Percentiles rank a stretch among this genome's conserved stretches.
phyloP scores from a whole-genome alignment of 352 stramenopile genomes.

The Phytophthora hibernalis region DNA sequence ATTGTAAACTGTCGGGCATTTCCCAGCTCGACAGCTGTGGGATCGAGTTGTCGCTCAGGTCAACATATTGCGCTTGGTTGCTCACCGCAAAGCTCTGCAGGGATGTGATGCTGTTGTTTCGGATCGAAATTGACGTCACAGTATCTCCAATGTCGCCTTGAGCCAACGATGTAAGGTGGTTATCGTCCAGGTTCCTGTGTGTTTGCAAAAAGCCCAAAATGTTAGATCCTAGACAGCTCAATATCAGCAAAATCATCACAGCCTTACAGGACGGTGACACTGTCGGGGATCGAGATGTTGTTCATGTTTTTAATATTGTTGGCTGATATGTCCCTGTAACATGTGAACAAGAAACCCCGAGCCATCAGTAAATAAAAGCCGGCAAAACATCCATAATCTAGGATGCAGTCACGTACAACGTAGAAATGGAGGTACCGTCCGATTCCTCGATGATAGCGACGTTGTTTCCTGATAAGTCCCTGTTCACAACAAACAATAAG shows the following conservation, averaged over 20 bases:
- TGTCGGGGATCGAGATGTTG: slow-evolving; percentile 36
- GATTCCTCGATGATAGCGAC: slow-evolving; percentile 25
- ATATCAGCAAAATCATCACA: neutral
- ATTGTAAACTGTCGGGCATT: slow-evolving; percentile 41
- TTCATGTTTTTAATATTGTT: slow-evolving; percentile 31
- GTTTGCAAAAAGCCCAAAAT: slow-evolving; percentile 4
- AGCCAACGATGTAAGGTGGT: slow-evolving; percentile 23
- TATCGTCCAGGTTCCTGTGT: slow-evolving; percentile 35
- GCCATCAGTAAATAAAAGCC: slow-evolving; percentile 3
- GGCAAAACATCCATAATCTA: neutral
- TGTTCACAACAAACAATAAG: slow-evolving; percentile 12
- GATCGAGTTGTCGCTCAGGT: slow-evolving; percentile 46
- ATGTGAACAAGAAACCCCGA: neutral
- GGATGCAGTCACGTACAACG: slow-evolving; percentile 22
- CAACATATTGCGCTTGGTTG: slow-evolving; percentile 27
- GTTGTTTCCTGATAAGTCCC: slow-evolving; percentile 36
- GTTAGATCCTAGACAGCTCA: slow-evolving; percentile 1
- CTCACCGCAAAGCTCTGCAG: slow-evolving; percentile 36
- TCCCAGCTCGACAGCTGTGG: slow-evolving; percentile 31
- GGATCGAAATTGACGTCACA: slow-evolving; percentile 41
- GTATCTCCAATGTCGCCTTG: slow-evolving; percentile 26
- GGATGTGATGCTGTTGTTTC: slow-evolving; percentile 47
- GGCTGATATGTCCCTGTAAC: slow-evolving; percentile 35
- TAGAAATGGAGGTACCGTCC: slow-evolving; percentile 15
- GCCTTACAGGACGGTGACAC: slow-evolving; percentile 33